Evolutionary conservation across 805 yeast genomes (phyloP).

Genomic region (Wickerhamomyces strasburgensis): DNA sequence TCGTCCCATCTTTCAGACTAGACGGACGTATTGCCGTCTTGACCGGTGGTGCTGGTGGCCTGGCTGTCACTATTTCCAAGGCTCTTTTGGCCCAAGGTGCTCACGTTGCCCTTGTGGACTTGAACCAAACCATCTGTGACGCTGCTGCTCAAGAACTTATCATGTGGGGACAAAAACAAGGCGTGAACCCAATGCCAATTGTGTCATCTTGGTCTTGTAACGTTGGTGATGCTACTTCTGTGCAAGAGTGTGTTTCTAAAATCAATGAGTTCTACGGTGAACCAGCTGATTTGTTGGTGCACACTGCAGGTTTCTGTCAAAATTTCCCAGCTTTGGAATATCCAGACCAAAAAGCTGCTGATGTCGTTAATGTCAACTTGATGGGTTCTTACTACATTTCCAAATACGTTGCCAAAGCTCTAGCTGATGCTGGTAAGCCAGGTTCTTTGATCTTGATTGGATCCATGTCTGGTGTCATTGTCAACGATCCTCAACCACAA

Average conservation of each 20-base stretch:
- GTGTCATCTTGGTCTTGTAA: constrained; percentile 69
- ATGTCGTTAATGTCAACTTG: constrained; percentile 63
- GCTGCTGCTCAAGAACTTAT: constrained; percentile 46
- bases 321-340: constrained; percentile 74
- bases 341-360: constrained; percentile 66
- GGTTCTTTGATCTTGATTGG: constrained; percentile 68
- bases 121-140: constrained; percentile 55
- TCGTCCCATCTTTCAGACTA: constrained; percentile 57
- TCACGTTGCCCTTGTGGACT: constrained; percentile 66
- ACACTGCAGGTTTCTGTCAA: constrained; percentile 84
- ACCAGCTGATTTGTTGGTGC: constrained; percentile 60
- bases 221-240: constrained; percentile 59
- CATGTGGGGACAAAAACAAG: constrained; percentile 41
- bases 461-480: constrained; percentile 77
- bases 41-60: constrained; percentile 82
- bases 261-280: constrained; percentile 55
- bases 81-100: constrained; percentile 76
- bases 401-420: constrained; percentile 67
- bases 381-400: constrained; percentile 71
- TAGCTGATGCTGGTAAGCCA: constrained; percentile 46
- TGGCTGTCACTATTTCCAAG: constrained; percentile 58
- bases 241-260: constrained; percentile 48
- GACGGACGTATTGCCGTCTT: constrained; percentile 68
- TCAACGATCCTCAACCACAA: constrained; percentile 76
- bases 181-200: constrained; percentile 28